phyloP scores from a whole-genome alignment of 2,329 filamentous ascomycete genomes.

The Talaromyces sp. region DNA sequence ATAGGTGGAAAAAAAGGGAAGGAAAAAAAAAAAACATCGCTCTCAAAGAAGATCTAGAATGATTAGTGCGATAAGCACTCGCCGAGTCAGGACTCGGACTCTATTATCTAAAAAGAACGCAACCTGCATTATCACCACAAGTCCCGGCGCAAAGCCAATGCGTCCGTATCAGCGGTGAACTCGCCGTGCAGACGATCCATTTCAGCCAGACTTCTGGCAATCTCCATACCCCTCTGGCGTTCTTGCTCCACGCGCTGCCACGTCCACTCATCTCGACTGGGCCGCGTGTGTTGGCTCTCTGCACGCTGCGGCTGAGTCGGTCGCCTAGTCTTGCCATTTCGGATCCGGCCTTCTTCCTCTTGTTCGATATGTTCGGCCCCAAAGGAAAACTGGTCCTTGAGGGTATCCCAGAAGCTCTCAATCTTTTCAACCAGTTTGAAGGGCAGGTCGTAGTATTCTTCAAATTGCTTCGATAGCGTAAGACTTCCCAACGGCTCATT shows the following conservation, averaged over 20 bases:
- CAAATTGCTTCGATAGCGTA: conserved; percentile 10
- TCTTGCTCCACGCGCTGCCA: conserved; percentile 29
- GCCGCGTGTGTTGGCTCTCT: not conserved
- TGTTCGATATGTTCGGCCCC: not conserved
- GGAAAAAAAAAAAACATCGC: not conserved
- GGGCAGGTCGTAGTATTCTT: conserved; percentile 13
- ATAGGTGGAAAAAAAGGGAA: not conserved
- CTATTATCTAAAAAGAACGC: not conserved
- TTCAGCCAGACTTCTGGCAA: conserved; percentile 23
- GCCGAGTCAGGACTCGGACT: not conserved
- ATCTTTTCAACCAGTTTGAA: conserved; percentile 13
- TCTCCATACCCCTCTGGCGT: conserved; percentile 28
- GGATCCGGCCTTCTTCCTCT: conserved; percentile 9
- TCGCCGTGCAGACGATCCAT: conserved; percentile 28
- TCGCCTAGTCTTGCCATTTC: not conserved
- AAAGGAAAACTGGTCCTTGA: conserved; percentile 6
- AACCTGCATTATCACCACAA: conserved; percentile 7
- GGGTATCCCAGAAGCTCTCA: conserved; percentile 7
- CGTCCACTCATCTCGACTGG: conserved; percentile 16
- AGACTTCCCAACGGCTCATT: conserved; percentile 12
- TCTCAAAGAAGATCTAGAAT: not conserved
- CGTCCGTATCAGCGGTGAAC: conserved; percentile 25
- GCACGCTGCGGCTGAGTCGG: not conserved
- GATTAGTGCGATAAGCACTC: not conserved
- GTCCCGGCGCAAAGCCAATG: conserved; percentile 22